These are phyloP conservation scores for Trichoderma orchidacearum DNA, from an alignment of 495 filamentous ascomycete genomes.

Conservation along the genomic window DNA sequence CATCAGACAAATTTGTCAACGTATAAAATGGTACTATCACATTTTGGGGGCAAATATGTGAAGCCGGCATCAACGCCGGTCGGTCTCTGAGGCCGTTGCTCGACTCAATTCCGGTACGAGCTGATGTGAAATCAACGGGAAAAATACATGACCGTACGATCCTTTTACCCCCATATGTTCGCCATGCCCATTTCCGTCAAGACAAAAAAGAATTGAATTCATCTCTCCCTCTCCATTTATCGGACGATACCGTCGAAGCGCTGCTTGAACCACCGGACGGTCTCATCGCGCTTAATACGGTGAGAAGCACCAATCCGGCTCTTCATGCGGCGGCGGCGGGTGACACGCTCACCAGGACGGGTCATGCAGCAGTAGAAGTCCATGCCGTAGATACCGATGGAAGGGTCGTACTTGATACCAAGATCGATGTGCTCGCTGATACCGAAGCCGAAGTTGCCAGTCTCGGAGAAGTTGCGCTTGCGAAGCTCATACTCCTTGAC, in stretches of 20 bases:
- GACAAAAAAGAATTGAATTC: not conserved
- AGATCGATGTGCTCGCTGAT: slow-evolving; percentile 99
- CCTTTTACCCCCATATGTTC: slow-evolving; percentile 19
- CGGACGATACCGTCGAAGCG: slow-evolving; percentile 97
- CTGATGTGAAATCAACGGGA: slow-evolving; percentile 21
- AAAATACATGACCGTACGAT: slow-evolving; percentile 24
- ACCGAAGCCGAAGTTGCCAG: slow-evolving; percentile 99
- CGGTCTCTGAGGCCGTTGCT: slow-evolving; percentile 50
- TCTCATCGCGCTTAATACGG: slow-evolving; percentile 85
- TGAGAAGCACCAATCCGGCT: slow-evolving; percentile 73
- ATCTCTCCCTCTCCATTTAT: slow-evolving; percentile 34
- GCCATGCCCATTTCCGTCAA: slow-evolving; percentile 9
- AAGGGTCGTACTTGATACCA: slow-evolving; percentile 99
- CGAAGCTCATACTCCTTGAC: slow-evolving; percentile 99
- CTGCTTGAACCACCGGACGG: slow-evolving; percentile 99
- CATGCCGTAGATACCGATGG: slow-evolving; percentile 99
- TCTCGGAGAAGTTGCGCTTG: slow-evolving; percentile 99
- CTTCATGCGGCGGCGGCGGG: slow-evolving; percentile 84
- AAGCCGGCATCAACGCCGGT: slow-evolving; percentile 47
- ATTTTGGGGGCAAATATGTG: slow-evolving; percentile 6
- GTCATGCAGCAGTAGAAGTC: slow-evolving; percentile 99
- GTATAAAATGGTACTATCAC: slow-evolving; percentile 2
- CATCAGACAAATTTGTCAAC: not conserved
- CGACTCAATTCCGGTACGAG: slow-evolving; percentile 30
- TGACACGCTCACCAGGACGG: slow-evolving; percentile 94